These are phyloP conservation scores for Parascedosporium putredinis DNA, from an alignment of 2,329 filamentous ascomycete species.

Conservation along the genomic window DNA sequence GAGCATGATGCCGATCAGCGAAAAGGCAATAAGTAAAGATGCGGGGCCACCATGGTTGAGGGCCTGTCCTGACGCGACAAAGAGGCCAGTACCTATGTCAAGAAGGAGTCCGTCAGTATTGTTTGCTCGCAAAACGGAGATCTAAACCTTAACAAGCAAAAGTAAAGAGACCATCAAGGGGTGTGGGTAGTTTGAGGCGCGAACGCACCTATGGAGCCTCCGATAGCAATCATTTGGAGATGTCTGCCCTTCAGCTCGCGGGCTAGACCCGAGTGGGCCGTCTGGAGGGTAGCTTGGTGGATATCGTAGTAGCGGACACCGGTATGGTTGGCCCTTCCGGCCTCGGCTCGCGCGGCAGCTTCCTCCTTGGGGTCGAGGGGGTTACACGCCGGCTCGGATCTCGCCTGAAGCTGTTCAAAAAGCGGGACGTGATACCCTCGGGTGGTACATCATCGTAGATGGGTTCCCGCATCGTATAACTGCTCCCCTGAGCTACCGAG, in stretches of 20 bases:
- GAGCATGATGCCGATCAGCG: constrained; percentile 73
- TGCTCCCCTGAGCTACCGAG: constrained; percentile 37
- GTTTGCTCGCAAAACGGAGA: too few relatives aligned
- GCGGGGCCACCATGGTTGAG: constrained; percentile 66
- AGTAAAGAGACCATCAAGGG: constrained; percentile 1
- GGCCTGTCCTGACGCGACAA: constrained; percentile 70
- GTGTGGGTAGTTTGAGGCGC: background rate
- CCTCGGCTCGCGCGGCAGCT: constrained; percentile 22
- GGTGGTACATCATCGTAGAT: constrained; percentile 28
- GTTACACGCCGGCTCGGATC: constrained; percentile 43
- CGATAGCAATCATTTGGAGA: constrained; percentile 95
- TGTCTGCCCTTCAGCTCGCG: constrained; percentile 74
- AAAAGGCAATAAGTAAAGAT: constrained; percentile 66
- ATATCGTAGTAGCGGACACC: constrained; percentile 44
- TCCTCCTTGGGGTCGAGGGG: constrained; percentile 23
- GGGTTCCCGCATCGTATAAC: constrained; percentile 40
- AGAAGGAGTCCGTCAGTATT: constrained; percentile 11
- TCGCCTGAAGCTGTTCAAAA: constrained; percentile 53
- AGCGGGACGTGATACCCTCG: constrained; percentile 27
- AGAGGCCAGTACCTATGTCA: constrained; percentile 61
- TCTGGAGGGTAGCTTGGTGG: constrained; percentile 55
- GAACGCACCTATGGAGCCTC: constrained; percentile 67
- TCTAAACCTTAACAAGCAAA: too few relatives aligned
- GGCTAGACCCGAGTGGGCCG: constrained; percentile 64
- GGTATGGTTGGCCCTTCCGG: constrained; percentile 17